Percentiles rank a stretch among this genome's conserved stretches.
phyloP scores from a whole-genome alignment of 208 protist genomes.

The Naegleria fowleri region DNA sequence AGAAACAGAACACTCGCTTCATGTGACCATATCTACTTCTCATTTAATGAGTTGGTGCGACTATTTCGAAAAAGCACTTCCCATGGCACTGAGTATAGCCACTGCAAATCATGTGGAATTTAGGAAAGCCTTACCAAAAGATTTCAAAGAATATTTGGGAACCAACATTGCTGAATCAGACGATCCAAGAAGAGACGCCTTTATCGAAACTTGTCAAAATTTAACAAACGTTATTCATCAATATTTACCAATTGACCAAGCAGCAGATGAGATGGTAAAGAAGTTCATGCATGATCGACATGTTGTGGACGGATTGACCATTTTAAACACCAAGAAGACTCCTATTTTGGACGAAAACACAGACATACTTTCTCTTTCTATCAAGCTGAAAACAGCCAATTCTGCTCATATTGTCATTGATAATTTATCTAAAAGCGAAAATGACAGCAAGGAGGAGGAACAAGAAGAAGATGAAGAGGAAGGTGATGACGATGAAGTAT shows the following conservation, averaged over 20 bases:
- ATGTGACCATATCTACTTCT: constrained; percentile 82
- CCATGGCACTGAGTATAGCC: constrained; percentile 33
- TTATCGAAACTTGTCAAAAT: constrained; percentile 27
- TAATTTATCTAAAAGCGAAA: not conserved
- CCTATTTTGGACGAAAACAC: not conserved
- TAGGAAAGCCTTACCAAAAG: constrained; percentile 43
- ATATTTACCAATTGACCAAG: constrained; percentile 33
- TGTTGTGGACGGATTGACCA: not conserved
- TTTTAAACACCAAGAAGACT: not conserved
- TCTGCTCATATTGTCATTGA: constrained; percentile 7
- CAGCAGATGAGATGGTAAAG: constrained; percentile 40
- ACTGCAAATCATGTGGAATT: constrained; percentile 5
- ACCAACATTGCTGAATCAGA: constrained; percentile 34
- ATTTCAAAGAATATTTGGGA: constrained; percentile 43
- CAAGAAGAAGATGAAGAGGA: constrained; percentile 22
- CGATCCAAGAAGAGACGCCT: not conserved
- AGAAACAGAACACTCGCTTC: constrained; percentile 63
- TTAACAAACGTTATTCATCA: not conserved
- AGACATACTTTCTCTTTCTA: not conserved
- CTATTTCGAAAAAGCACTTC: constrained; percentile 46
- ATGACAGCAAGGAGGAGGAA: constrained; percentile 31
- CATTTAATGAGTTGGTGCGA: constrained; percentile 56
- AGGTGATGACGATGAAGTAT: constrained; percentile 23
- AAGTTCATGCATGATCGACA: constrained; percentile 36
- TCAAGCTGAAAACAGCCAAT: constrained; percentile 16